Evolutionary conservation across 352 stramenopile species (phyloP).

Genomic region (Blastocystis sp.): DNA sequence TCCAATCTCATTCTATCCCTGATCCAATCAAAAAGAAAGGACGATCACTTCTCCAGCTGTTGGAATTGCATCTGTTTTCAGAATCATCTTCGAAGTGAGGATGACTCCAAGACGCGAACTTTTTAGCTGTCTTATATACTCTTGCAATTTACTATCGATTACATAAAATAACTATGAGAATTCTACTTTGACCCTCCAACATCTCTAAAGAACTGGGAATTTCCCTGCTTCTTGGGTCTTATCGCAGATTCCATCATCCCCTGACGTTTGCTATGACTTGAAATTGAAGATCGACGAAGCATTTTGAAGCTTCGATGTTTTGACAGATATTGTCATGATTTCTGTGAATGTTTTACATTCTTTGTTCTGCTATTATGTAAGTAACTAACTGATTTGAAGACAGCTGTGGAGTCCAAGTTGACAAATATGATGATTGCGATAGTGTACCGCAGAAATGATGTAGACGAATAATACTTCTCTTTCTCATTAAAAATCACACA

Average conservation of each 20-base stretch:
- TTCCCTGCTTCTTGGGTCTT: background rate
- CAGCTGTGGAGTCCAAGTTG: too few relatives aligned
- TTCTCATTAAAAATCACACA: background rate
- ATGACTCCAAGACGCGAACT: background rate
- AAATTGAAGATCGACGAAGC: conserved; percentile 34
- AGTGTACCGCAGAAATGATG: background rate
- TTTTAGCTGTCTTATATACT: background rate
- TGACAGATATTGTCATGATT: background rate
- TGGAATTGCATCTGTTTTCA: conserved; percentile 54
- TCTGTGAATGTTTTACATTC: background rate
- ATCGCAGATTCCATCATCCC: background rate
- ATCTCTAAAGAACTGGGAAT: background rate
- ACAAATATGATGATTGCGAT: background rate
- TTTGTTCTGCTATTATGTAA: too few relatives aligned
- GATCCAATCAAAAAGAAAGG: background rate
- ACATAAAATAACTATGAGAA: background rate
- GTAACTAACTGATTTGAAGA: too few relatives aligned
- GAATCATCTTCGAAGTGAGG: conserved; percentile 16
- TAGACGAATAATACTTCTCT: background rate
- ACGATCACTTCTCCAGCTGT: background rate
- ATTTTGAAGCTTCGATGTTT: background rate
- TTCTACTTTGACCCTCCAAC: background rate
- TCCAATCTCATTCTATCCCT: background rate
- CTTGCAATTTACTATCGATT: conserved; percentile 22
- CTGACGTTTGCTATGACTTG: background rate